Evolutionary conservation across 805 yeast genomes (phyloP).

Genomic region (Candida montana): DNA sequence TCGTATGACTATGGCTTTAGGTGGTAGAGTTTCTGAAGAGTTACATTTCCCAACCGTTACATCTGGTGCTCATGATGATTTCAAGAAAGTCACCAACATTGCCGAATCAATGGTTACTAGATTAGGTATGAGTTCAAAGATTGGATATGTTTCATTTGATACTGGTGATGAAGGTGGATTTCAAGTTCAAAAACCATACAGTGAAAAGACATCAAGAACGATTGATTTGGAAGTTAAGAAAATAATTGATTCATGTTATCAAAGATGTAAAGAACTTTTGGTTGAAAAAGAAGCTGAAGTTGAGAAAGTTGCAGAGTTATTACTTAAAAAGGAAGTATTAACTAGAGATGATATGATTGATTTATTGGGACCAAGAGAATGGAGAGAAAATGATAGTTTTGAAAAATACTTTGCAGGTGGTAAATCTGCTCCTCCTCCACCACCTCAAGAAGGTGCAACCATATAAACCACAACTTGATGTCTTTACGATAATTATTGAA

Average conservation of each 20-base stretch:
- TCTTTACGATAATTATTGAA: too few relatives aligned
- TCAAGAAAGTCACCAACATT: slow-evolving; percentile 83
- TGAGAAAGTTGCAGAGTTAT: slow-evolving; percentile 67
- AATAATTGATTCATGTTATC: slow-evolving; percentile 61
- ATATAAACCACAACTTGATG: background rate
- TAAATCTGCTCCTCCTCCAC: slow-evolving; percentile 19
- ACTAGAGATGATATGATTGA: slow-evolving; percentile 78
- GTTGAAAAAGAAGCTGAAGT: slow-evolving; percentile 56
- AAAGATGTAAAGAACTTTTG: slow-evolving; percentile 51
- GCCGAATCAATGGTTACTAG: slow-evolving; percentile 86
- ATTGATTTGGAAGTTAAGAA: slow-evolving; percentile 69
- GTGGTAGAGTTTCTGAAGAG: slow-evolving; percentile 91
- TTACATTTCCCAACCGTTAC: slow-evolving; percentile 82
- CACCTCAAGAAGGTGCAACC: slow-evolving; percentile 7
- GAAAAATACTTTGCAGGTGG: slow-evolving; percentile 65
- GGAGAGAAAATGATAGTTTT: slow-evolving; percentile 78
- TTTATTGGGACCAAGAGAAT: slow-evolving; percentile 72
- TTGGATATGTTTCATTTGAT: slow-evolving; percentile 63
- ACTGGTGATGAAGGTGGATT: slow-evolving; percentile 46
- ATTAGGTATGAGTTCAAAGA: slow-evolving; percentile 79
- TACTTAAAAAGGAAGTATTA: slow-evolving; percentile 67
- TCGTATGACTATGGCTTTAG: slow-evolving; percentile 90
- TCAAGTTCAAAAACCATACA: slow-evolving; percentile 56
- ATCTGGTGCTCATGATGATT: slow-evolving; percentile 89
- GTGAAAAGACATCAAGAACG: slow-evolving; percentile 62